Evolutionary conservation across 768 basidiomycete species (phyloP), one percentile per base, ranked within the genome.

Genomic region (Suillus placidus): DNA sequence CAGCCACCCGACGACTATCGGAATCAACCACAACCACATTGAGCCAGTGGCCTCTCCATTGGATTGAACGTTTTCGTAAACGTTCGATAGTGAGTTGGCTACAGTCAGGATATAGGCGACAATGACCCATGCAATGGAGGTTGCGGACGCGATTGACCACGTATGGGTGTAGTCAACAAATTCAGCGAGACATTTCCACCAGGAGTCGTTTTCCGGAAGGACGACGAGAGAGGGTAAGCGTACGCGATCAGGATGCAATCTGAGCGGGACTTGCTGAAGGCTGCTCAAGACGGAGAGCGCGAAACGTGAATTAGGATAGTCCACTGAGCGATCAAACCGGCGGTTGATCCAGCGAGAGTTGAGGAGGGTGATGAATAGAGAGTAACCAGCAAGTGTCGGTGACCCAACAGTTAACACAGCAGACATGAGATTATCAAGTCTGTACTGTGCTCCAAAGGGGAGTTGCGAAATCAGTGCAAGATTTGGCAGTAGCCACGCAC

Each of bases 381-480:
- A 84, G 68, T 83, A 85, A 4, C 78, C 80, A 0, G 84, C 82
- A 4, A 85, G 78, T 4, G 71, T 70, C 0, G 83, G 83, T 0
- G 81, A 83, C 1, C 83, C 84, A 32, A 85, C 69, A 1, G 81
- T 79, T 42, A 85, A 72, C 9, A 85, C 16, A 23, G 79, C 77
- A 9, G 82, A 79, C 66, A 78, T 73, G 45, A 84, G 70, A 61
- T 84, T 82, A 23, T 82, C 81, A n/a, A 76, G 67, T 34, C 71
- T 78, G 60, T 77, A 77, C 13, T 67, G 73, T 37, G 79, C 76
- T 9, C 83, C 83, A 32, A 83, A 85, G 0, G 83, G 84, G n/a
- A 85, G 78, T 56, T 83, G 83, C 0, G 83, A 82, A 23, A 85
- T 72, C 9, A 85, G 66, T 1, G 84, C 82, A 14, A 85, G 77